Percentiles rank a stretch among this genome's conserved stretches.
These are phyloP conservation scores for Naganishia onofrii DNA, from an alignment of 768 basidiomycete species.

Conservation along the genomic window DNA sequence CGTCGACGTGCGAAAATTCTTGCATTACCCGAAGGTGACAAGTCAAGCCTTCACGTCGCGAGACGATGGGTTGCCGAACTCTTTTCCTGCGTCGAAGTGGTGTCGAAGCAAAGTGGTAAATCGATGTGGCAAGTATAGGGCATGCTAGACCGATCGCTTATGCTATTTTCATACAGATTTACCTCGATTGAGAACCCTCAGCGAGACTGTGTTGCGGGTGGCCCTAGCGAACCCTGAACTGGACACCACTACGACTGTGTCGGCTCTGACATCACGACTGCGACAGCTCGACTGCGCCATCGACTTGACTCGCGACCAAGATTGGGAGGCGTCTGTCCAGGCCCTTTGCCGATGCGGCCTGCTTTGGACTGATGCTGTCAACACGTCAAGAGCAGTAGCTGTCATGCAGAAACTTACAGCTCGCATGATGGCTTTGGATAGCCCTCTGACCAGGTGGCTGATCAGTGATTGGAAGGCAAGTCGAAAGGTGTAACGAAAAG, in stretches of 20 bases:
- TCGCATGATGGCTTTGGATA: not conserved
- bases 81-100: conserved; percentile 1
- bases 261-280: conserved; percentile 4
- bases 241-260: conserved; percentile 8
- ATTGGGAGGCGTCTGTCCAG: conserved; percentile 5
- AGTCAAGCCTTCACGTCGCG: conserved; percentile 2
- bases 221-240: conserved; percentile 10
- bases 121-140: no score
- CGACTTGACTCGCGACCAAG: not conserved
- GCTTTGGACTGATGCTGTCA: conserved; percentile 12
- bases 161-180: conserved; percentile 5
- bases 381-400: not conserved
- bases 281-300: conserved; percentile 5
- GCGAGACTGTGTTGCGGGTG: conserved; percentile 8
- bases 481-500: not conserved
- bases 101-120: conserved; percentile 16
- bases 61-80: conserved; percentile 19
- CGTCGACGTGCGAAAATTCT: conserved; percentile 4
- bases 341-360: conserved; percentile 19
- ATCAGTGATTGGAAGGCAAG: conserved; percentile 8
- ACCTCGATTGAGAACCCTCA: conserved; percentile 8
- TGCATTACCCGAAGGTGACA: conserved; percentile 9
- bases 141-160: no score
- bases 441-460: conserved; percentile 1
- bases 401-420: conserved; percentile 13